Evolutionary conservation across 2,329 filamentous ascomycete species (phyloP).

Genomic region (Aspergillus sp.): DNA sequence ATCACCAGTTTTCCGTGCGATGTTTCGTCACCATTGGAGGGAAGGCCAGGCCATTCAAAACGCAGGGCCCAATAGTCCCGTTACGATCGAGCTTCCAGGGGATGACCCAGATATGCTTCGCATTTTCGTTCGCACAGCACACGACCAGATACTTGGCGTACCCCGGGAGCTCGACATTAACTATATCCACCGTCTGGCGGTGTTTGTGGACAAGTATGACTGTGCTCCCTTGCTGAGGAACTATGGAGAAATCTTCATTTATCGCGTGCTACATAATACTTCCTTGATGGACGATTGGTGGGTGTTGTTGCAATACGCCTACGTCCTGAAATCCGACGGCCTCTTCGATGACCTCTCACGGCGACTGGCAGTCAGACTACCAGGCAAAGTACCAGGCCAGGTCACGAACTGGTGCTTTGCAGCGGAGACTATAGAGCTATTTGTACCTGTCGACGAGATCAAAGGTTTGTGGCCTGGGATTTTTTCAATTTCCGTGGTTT

Average conservation of each 20-base stretch:
- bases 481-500: too few relatives aligned
- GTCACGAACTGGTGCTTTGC: neutral
- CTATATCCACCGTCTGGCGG: neutral
- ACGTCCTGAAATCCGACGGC: neutral
- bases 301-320: neutral
- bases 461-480: too few relatives aligned
- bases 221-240: neutral
- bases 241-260: neutral
- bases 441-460: neutral
- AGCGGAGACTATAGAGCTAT: neutral
- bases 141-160: neutral
- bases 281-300: neutral
- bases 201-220: neutral
- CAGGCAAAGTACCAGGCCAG: neutral
- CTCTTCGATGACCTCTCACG: neutral
- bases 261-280: too few relatives aligned
- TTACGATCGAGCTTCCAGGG: neutral
- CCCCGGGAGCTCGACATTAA: neutral
- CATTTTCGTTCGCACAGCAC: neutral
- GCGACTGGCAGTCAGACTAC: neutral
- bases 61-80: neutral
- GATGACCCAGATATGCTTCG: neutral
- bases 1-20: neutral
- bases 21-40: neutral
- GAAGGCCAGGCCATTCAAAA: neutral